Evolutionary conservation across 768 basidiomycete genomes (phyloP).

Genomic region (Termitomyces sp.): DNA sequence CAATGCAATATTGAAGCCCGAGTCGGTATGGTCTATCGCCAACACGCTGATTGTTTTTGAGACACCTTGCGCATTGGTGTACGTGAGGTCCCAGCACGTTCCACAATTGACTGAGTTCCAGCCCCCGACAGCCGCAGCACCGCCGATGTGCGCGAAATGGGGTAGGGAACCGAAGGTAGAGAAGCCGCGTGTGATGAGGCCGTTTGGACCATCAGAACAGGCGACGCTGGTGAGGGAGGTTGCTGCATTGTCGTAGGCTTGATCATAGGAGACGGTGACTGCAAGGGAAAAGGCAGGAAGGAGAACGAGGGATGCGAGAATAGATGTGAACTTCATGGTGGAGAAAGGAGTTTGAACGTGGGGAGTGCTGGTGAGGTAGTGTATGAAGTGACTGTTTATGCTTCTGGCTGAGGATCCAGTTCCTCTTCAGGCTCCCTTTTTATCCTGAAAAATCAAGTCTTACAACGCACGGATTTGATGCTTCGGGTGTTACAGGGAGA

Average conservation of each 20-base stretch:
- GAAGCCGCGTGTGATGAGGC: slow-evolving; percentile 33
- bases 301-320: slow-evolving; percentile 14
- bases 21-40: slow-evolving; percentile 34
- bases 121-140: slow-evolving; percentile 34
- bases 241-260: too few relatives aligned
- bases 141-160: slow-evolving; percentile 50
- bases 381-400: not conserved
- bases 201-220: slow-evolving; percentile 45
- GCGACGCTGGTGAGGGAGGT: slow-evolving; percentile 21
- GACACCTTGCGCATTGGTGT: slow-evolving; percentile 20
- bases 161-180: slow-evolving; percentile 42
- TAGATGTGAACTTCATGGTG: slow-evolving; percentile 29
- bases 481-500: too few relatives aligned
- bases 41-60: slow-evolving; percentile 34
- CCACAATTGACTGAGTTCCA: slow-evolving; percentile 47
- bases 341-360: not conserved
- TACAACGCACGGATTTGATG: not conserved
- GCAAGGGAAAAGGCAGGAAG: slow-evolving; percentile 5
- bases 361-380: not conserved
- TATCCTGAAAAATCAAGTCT: slow-evolving; percentile 18
- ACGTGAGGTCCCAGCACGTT: slow-evolving; percentile 49
- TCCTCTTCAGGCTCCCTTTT: not conserved
- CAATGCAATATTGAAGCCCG: slow-evolving; percentile 21
- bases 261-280: slow-evolving; percentile 27
- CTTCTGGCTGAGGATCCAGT: too few relatives aligned